Evolutionary conservation across 805 yeast genomes (phyloP), one percentile per base, ranked within the genome.

Genomic region (Helenozyma baotianmanensis): DNA sequence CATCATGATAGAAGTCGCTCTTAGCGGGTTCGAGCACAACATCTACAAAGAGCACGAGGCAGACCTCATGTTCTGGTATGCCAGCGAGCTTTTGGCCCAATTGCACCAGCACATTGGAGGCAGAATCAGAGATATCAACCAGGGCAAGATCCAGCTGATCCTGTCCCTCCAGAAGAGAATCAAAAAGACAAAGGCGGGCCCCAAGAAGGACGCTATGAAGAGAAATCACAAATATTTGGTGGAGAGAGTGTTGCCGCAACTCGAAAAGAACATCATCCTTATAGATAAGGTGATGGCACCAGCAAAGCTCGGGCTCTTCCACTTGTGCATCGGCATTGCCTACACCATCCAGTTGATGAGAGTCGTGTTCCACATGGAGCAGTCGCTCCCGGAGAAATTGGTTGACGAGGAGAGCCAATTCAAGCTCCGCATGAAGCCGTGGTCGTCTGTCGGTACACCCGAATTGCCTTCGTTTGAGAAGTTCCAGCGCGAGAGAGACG

Each of bases 361-460:
- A 11, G 15, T 9, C 30, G 30, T n/a, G 23, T 21, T 26, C 19
- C 13, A 4, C 6, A 21, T 14, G 2, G 22, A 16, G 30, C 15
- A 11, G 14, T 4, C 22, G 30, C 25, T 16, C 12, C 3, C 17
- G 3, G 11, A 21, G 11, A 21, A 23, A 9, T 24, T 35, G 6
- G 39, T 25, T 12, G 25, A 22, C 23, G 22, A 9, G 22, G 59
- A 61, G 31, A 36, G 38, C 25, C 38, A 60, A 14, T 62, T 44
- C 33, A 42, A 52, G 9, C 60, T 87, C 28, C 73, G 95, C 44
- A 70, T 86, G 73, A 87, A 86, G 53, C 78, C 92, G 4, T 85
- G 82, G 62, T 74, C 81, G 14, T 73, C 87, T 0, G 81, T 88
- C 14, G 95, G 94, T 1, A 77, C 78, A 9, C 96, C 96, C 1